phyloP scores from a whole-genome alignment of 495 filamentous ascomycete species.

The Aspergillus cavernicola region DNA sequence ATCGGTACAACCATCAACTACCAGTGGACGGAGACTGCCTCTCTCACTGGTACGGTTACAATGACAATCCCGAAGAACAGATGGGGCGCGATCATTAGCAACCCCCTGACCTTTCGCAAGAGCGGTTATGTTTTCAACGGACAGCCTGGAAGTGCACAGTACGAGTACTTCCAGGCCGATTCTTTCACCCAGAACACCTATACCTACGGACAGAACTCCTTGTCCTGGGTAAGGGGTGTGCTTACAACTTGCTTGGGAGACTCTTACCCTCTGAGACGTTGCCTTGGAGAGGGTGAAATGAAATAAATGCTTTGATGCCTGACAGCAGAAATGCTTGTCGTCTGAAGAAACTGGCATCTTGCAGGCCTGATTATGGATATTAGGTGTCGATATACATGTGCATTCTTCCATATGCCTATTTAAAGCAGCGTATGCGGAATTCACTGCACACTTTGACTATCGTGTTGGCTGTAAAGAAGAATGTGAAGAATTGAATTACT shows the following conservation, averaged over 20 bases:
- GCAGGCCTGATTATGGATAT: no score
- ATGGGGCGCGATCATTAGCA: slow-evolving; percentile 19
- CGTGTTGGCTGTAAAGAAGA: no score
- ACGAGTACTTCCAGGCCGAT: slow-evolving; percentile 17
- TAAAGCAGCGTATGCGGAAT: no score
- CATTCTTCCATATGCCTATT: no score
- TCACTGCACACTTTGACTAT: no score
- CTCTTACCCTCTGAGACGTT: slow-evolving; percentile 10
- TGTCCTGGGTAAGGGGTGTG: slow-evolving; percentile 18
- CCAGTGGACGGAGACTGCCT: slow-evolving; percentile 3
- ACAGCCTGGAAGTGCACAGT: slow-evolving; percentile 7
- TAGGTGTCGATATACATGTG: no score
- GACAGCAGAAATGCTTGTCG: no score
- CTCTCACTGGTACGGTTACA: slow-evolving; percentile 16
- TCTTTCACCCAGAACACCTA: slow-evolving; percentile 10
- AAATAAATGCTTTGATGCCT: slow-evolving; percentile 8
- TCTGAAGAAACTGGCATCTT: no score
- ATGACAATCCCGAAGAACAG: slow-evolving; percentile 18
- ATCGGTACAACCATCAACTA: slow-evolving; percentile 5
- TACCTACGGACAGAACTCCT: background rate
- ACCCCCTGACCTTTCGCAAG: slow-evolving; percentile 14
- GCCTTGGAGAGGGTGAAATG: slow-evolving; percentile 9
- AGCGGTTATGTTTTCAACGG: slow-evolving; percentile 15
- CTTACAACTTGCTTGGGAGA: slow-evolving; percentile 17
- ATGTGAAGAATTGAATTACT: no score